Conservation (phyloP, 225 moss, liverwort and hornwort genomes). For the Anthoceros angustus region DNA sequence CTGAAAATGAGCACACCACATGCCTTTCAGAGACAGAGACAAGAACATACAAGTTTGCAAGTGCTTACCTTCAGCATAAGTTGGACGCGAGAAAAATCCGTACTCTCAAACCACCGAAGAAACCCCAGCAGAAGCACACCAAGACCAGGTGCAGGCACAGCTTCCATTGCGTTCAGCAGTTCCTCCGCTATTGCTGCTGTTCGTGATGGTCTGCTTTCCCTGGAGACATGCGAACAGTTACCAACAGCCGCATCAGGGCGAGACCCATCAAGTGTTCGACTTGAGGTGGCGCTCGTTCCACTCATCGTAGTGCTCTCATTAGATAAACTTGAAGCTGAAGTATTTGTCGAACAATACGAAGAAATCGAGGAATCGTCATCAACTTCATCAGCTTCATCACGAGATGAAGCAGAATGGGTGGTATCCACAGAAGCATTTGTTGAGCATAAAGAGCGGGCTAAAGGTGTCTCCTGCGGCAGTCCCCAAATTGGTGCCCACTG, state of each 20-base stretch:
- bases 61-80: slow-evolving; percentile 68
- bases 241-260: slow-evolving; percentile 12
- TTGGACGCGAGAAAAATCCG: slow-evolving; percentile 77
- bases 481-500: not conserved
- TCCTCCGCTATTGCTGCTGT: slow-evolving; percentile 80
- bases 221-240: slow-evolving; percentile 5
- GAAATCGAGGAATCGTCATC: not conserved
- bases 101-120: slow-evolving; percentile 62
- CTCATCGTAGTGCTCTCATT: not conserved
- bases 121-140: slow-evolving; percentile 77
- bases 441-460: not conserved
- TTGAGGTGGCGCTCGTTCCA: not conserved
- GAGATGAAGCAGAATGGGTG: not conserved
- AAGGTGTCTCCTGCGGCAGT: not conserved
- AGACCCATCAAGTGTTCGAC: slow-evolving; percentile 8
- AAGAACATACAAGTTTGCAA: not conserved
- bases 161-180: slow-evolving; percentile 69
- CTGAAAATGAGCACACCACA: not conserved
- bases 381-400: not conserved
- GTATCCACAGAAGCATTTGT: not conserved
- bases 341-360: not conserved
- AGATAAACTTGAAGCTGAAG: slow-evolving; percentile 1
- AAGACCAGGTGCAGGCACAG: slow-evolving; percentile 64
- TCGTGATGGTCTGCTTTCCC: slow-evolving; percentile 32
- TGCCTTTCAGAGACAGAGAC: not conserved